Evolutionary conservation across 805 yeast genomes (phyloP).

Genomic region (Ogataea kodamae): DNA sequence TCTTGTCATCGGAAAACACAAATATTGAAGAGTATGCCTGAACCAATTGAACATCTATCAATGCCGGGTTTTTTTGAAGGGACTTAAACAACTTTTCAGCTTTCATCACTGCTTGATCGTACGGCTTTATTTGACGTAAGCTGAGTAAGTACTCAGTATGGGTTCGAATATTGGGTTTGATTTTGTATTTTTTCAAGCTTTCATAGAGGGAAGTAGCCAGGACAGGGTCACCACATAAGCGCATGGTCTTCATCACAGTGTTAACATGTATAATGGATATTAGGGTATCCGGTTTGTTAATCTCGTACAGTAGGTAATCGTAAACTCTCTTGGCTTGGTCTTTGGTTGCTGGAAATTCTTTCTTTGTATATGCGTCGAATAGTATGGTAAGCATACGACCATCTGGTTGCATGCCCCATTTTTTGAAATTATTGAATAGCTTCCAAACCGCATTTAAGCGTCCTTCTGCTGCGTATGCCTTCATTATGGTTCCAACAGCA

Average conservation of each 20-base stretch:
- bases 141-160: slow-evolving; percentile 30
- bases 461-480: slow-evolving; percentile 43
- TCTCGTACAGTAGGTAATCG: slow-evolving; percentile 32
- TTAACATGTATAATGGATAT: slow-evolving; percentile 43
- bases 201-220: slow-evolving; percentile 39
- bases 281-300: slow-evolving; percentile 24
- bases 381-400: slow-evolving; percentile 45
- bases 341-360: slow-evolving; percentile 22
- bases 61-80: slow-evolving; percentile 20
- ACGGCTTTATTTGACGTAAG: slow-evolving; percentile 16
- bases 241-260: slow-evolving; percentile 42
- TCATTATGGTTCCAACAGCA: slow-evolving; percentile 60
- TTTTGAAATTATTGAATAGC: slow-evolving; percentile 51
- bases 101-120: slow-evolving; percentile 16
- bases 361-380: slow-evolving; percentile 42
- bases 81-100: slow-evolving; percentile 23
- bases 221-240: slow-evolving; percentile 38
- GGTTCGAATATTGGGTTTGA: slow-evolving; percentile 35
- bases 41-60: slow-evolving; percentile 20
- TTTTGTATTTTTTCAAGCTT: slow-evolving; percentile 18
- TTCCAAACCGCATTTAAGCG: slow-evolving; percentile 48
- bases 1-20: slow-evolving; percentile 25
- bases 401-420: slow-evolving; percentile 56
- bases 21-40: slow-evolving; percentile 27
- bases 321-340: slow-evolving; percentile 35